Evolutionary conservation across 1,284 basidiomycete genomes (phyloP), one percentile per base, ranked within the genome.

Genomic region (Trichosporon sp.): DNA sequence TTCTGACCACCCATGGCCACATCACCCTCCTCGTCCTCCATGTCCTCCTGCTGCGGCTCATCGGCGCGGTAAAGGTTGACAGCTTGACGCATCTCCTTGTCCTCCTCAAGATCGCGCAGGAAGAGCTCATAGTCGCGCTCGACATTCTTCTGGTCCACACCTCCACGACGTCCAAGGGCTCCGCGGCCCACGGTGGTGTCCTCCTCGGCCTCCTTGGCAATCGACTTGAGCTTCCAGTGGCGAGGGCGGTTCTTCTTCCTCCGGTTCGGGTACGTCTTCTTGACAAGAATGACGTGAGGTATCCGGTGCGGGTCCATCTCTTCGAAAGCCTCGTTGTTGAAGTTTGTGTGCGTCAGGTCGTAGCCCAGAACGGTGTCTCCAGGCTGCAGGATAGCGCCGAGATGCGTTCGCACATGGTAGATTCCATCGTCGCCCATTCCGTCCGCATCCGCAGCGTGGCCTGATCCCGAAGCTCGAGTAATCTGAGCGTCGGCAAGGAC

Each of bases 101-200:
- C 95, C 80, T 99, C 95, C 81, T 98, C 95, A 63, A 99, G 81
- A 73, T 98, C 95, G 59, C 91, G 86, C 80, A 99, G 82, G 87
- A 99, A 99, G 67, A 92, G 73, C 82, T 98, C 95, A 79, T 98
- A 99, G 77, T 98, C 95, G 76, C 92, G 88, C 77, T 98, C 94
- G 66, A 98, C 92, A 82, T 94, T 94, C 83, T 87, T 90, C 81
- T 89, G 86, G 80, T 98, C 95, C 59, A 93, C 83, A 49, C 94
- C 94, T 40, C 94, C 94, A 82, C 90, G 85, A 59, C 93, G 83
- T 1, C 94, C 94, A 37, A 96, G 87, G 4, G 95, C 89, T 66
- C 94, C 94, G 56, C 91, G 85, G 16, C 87, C 91, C 75, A 71
- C 72, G 13, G 69, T 80, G 52, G 87, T 84, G 16, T 89, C 91